Evolutionary conservation across 202 grass and related monocot species (phyloP).

Genomic region (Elaeis oleifera): DNA sequence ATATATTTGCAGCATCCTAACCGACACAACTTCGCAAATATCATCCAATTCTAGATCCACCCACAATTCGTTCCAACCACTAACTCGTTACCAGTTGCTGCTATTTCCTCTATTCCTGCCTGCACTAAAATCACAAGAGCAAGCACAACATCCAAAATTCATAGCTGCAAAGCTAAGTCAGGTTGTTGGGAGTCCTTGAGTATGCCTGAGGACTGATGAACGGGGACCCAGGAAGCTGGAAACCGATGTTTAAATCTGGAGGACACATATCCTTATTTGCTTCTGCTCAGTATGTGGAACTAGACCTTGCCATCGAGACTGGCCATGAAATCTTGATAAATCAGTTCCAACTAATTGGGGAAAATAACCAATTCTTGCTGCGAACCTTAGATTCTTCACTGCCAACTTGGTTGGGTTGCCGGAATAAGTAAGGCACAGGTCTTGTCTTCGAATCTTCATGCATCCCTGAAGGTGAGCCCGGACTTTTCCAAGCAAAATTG

Average conservation of each 20-base stretch:
- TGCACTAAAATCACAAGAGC: too few relatives aligned
- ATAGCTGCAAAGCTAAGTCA: slow-evolving; percentile 93
- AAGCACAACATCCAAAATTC: slow-evolving; percentile 12
- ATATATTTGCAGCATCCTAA: too few relatives aligned
- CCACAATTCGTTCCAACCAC: too few relatives aligned
- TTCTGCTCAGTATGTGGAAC: slow-evolving; percentile 58
- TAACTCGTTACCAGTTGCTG: too few relatives aligned
- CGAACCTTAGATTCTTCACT: slow-evolving; percentile 45
- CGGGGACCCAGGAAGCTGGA: slow-evolving; percentile 65
- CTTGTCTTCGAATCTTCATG: slow-evolving; percentile 40
- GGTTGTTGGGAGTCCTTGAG: slow-evolving; percentile 94
- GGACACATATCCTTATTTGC: slow-evolving; percentile 56
- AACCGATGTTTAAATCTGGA: slow-evolving; percentile 91
- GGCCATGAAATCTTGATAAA: slow-evolving; percentile 51
- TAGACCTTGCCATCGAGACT: slow-evolving; percentile 64
- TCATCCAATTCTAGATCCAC: too few relatives aligned
- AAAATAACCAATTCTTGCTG: slow-evolving; percentile 73
- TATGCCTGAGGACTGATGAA: slow-evolving; percentile 67
- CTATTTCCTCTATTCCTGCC: too few relatives aligned
- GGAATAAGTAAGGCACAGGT: slow-evolving; percentile 52
- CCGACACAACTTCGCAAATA: too few relatives aligned
- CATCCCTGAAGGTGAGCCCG: slow-evolving; percentile 33
- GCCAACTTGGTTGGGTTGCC: slow-evolving; percentile 48
- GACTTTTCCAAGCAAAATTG: slow-evolving; percentile 49
- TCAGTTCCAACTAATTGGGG: slow-evolving; percentile 70